These are phyloP conservation scores for Serendipita sp. DNA, from an alignment of 768 basidiomycete genomes.

Conservation along the genomic window DNA sequence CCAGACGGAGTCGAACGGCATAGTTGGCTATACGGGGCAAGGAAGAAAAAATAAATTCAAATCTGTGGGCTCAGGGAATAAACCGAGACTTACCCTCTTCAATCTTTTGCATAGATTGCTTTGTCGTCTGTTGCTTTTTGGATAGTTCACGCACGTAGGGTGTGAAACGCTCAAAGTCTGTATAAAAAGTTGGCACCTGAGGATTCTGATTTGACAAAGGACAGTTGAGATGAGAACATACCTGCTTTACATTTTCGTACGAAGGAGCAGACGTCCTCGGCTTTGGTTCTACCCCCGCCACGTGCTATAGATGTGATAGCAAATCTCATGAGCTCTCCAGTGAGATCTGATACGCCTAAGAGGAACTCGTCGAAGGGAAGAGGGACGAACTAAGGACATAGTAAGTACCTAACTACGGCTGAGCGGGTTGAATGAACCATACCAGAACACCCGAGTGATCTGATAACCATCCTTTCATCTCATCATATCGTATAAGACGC, in stretches of 20 bases:
- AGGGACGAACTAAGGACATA: slow-evolving; percentile 46
- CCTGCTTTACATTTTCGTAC: slow-evolving; percentile 64
- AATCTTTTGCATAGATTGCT: slow-evolving; percentile 83
- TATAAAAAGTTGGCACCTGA: slow-evolving; percentile 6
- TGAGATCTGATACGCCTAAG: slow-evolving; percentile 84
- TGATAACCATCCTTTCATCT: slow-evolving; percentile 50
- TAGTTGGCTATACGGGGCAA: neutral
- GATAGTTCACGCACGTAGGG: slow-evolving; percentile 54
- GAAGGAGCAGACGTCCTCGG: slow-evolving; percentile 49
- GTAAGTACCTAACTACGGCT: neutral
- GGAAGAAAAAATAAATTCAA: neutral
- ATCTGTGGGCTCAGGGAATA: neutral
- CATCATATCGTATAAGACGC: slow-evolving; percentile 46
- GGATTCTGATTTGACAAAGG: neutral
- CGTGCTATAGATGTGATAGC: slow-evolving; percentile 71
- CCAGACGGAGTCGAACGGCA: neutral
- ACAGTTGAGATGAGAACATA: slow-evolving; percentile 17
- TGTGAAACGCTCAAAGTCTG: slow-evolving; percentile 68
- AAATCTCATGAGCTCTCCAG: slow-evolving; percentile 92
- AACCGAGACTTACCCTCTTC: slow-evolving; percentile 59
- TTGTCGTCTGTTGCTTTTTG: slow-evolving; percentile 80
- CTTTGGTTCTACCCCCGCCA: slow-evolving; percentile 34
- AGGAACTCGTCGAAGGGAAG: slow-evolving; percentile 73
- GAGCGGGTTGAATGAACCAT: slow-evolving; percentile 19
- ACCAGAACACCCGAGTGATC: slow-evolving; percentile 51